phyloP scores from a whole-genome alignment of 805 yeast species.

The Metschnikowia koreensis region DNA sequence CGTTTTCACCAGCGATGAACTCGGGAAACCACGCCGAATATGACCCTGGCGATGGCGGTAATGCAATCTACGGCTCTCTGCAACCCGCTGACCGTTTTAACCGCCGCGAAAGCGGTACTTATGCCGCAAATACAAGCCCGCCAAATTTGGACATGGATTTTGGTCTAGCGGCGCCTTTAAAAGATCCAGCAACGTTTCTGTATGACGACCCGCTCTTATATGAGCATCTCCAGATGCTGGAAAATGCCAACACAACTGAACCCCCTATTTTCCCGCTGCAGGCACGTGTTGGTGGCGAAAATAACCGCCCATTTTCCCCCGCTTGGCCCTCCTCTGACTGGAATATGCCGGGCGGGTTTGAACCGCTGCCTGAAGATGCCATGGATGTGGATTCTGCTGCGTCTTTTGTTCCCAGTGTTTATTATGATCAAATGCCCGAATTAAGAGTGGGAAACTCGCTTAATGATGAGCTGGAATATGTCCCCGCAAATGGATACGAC shows the following conservation, averaged over 20 bases:
- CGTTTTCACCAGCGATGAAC: neutral
- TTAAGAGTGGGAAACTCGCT: neutral
- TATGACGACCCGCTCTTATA: slow-evolving; percentile 9
- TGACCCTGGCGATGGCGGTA: neutral
- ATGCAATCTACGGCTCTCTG: neutral
- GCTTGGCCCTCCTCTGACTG: slow-evolving; percentile 6
- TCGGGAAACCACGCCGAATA: neutral
- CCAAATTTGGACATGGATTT: neutral
- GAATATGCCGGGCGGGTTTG: slow-evolving; percentile 16
- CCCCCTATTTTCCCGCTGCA: neutral
- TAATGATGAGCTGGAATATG: neutral
- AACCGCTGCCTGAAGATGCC: slow-evolving; percentile 9
- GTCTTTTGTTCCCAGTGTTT: slow-evolving; percentile 21
- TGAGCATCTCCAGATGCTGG: slow-evolving; percentile 1
- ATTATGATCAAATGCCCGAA: neutral
- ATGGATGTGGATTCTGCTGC: slow-evolving; percentile 42
- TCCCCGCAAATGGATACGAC: neutral
- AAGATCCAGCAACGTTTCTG: slow-evolving; percentile 4
- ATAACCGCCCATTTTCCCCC: neutral
- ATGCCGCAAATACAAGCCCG: neutral
- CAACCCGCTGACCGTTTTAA: neutral
- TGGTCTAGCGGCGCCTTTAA: slow-evolving; percentile 7
- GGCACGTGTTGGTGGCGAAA: neutral
- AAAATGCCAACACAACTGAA: neutral
- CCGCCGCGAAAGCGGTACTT: neutral